Evolutionary conservation across 306 rosid genomes (phyloP), one percentile per base, ranked within the genome.

Genomic region (Phaseolus lunatus): DNA sequence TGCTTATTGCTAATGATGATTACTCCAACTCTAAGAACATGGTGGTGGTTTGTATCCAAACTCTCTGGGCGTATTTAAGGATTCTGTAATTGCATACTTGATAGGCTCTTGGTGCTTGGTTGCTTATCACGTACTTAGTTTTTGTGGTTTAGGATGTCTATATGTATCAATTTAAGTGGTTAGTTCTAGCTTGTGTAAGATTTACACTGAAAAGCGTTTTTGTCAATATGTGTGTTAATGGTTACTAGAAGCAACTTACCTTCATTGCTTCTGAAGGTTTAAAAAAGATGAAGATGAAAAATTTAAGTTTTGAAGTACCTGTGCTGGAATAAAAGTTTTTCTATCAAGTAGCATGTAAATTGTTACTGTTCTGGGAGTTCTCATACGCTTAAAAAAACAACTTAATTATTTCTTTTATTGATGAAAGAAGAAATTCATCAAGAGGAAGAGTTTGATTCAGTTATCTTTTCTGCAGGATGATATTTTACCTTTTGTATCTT

Each of bases 401-500:
- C 62, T 80, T 64, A 70, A 41, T 50, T 63, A 23, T 58, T n/a
- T 18, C 16, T 62, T 56, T 26, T 54, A 44, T 56, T 45, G 24
- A 22, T 44, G 61, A 73, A 73, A 45, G 26, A 22, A n/a, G 45
- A 67, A 56, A 16, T 53, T 52, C 47, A 44, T 70, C 27, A 64
- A 12, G 57, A 43, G 67, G 29, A 61, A 68, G 81, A 43, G 29
- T 35, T 31, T 76, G 64, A 70, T 35, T 72, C 67, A 19, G 59
- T 80, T 66, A 44, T 78, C 58, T 68, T 78, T 85, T 88, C 49
- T 82, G 83, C 93, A 95, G 97, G 97, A 89, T 79, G 84, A 90
- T 81, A 84, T 85, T 48, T 80, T 84, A 35, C 86, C 92, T 2
- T 87, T 88, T 85, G 85, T 92, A 48, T 92, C 98, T 70, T 89